phyloP scores from a whole-genome alignment of 179 eudicot species.

The Silene noctiflora region DNA sequence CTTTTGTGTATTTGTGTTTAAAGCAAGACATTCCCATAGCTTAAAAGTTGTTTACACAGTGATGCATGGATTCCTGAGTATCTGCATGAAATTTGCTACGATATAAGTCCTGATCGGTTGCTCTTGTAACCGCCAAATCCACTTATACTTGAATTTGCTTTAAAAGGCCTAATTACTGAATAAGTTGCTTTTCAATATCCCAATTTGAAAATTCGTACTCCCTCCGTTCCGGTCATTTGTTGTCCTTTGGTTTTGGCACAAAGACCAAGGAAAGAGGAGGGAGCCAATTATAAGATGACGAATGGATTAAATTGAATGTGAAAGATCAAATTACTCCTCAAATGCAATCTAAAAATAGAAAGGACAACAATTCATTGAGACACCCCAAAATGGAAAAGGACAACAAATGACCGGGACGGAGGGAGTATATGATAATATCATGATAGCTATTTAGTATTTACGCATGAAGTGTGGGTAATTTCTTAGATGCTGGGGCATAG shows the following conservation, averaged over 20 bases:
- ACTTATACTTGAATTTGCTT: not conserved
- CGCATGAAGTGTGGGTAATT: not conserved
- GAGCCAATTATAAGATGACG: no score
- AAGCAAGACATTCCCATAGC: not conserved
- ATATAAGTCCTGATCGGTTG: not conserved
- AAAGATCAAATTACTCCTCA: no score
- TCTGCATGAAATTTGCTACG: not conserved
- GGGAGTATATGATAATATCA: not conserved
- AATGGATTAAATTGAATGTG: no score
- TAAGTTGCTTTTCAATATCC: not conserved
- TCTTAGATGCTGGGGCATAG: not conserved
- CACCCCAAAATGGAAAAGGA: no score
- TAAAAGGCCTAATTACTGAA: not conserved
- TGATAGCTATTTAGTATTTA: not conserved
- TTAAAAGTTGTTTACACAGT: not conserved
- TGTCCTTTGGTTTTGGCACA: no score
- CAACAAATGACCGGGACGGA: no score
- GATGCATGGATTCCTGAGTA: not conserved
- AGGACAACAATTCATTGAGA: no score
- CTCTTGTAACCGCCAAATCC: not conserved
- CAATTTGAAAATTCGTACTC: not conserved
- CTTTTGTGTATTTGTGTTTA: not conserved
- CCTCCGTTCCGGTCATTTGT: no score
- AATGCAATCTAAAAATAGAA: no score
- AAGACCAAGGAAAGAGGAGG: no score